phyloP scores from a whole-genome alignment of 192 early-diverging fungal species.

The Backusella mclennaniae region DNA sequence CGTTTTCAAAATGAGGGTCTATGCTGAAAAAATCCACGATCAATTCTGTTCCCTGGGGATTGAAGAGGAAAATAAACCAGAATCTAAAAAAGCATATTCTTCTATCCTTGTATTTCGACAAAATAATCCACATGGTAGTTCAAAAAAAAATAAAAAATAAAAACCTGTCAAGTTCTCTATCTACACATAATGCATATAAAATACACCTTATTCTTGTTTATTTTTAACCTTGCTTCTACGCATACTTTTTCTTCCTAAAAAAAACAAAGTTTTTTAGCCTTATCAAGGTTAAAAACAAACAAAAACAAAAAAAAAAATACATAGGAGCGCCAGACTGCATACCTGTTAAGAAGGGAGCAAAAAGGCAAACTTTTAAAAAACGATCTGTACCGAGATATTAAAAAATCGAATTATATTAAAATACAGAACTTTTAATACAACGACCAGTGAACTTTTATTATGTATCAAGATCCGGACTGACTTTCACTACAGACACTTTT shows the following conservation, averaged over 20 bases:
- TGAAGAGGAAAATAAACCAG: not conserved
- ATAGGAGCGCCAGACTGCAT: not conserved
- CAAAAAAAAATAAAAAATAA: not conserved
- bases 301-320: not conserved
- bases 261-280: not conserved
- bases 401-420: not conserved
- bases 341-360: not conserved
- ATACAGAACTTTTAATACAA: not conserved
- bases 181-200: not conserved
- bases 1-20: slow-evolving; percentile 28
- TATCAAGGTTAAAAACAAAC: not conserved
- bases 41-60: slow-evolving; percentile 4
- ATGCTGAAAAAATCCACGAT: slow-evolving; percentile 29
- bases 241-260: not conserved
- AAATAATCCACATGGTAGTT: not conserved
- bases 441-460: not conserved
- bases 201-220: not conserved
- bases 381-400: not conserved
- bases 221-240: not conserved
- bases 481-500: not conserved
- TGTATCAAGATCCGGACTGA: not conserved
- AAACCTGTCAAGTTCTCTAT: not conserved
- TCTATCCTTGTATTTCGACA: not conserved
- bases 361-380: not conserved
- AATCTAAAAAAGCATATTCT: not conserved